Evolutionary conservation across 2,329 filamentous ascomycete genomes (phyloP).

Genomic region (Arthrobotrys entomopaga): DNA sequence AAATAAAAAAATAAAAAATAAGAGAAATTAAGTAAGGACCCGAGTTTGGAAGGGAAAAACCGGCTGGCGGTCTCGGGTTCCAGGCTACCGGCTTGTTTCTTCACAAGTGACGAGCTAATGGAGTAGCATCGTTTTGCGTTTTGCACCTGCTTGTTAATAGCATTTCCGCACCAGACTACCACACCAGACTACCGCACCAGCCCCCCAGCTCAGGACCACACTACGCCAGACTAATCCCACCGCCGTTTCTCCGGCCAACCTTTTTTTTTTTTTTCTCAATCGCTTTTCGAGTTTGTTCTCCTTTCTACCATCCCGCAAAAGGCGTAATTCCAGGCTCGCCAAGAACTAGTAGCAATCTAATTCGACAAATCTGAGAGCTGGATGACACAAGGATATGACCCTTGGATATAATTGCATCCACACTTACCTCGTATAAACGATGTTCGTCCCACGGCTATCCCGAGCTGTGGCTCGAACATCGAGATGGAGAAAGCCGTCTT

Average conservation of each 20-base stretch:
- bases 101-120: too few relatives aligned
- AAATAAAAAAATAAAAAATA: too few relatives aligned
- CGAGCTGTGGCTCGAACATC: constrained; percentile 19
- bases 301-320: constrained; percentile 3
- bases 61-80: too few relatives aligned
- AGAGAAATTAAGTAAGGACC: too few relatives aligned
- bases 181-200: too few relatives aligned
- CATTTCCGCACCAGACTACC: too few relatives aligned
- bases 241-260: not conserved
- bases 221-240: not conserved
- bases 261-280: constrained; percentile 2
- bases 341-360: constrained; percentile 29
- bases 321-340: constrained; percentile 6
- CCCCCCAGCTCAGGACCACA: too few relatives aligned
- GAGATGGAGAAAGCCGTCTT: constrained; percentile 12
- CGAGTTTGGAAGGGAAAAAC: too few relatives aligned
- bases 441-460: constrained; percentile 33
- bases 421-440: constrained; percentile 3
- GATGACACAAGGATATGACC: constrained; percentile 25
- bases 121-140: too few relatives aligned
- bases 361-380: constrained; percentile 15
- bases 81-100: too few relatives aligned
- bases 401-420: constrained; percentile 9
- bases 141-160: too few relatives aligned
- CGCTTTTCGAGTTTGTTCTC: not conserved